Percentiles rank a stretch among this genome's conserved stretches.
Evolutionary conservation across 805 yeast genomes (phyloP).

Genomic region (Lipomyces chichibuensis): DNA sequence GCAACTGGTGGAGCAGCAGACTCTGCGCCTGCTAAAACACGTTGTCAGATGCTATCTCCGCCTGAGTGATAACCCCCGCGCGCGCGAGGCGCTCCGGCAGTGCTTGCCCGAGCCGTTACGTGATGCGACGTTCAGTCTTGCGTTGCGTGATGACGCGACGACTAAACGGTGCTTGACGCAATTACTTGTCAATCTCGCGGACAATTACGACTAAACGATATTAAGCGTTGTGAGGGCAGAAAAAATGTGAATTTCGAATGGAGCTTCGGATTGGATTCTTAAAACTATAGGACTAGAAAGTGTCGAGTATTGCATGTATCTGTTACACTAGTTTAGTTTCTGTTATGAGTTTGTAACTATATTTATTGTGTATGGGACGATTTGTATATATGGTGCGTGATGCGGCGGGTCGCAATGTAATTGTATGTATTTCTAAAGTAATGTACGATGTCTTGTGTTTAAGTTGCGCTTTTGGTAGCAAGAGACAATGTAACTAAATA

Average conservation of each 20-base stretch:
- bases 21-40: conserved; percentile 86
- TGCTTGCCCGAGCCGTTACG: conserved; percentile 85
- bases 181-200: conserved; percentile 67
- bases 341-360: background rate
- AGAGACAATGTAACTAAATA: no score
- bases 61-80: conserved; percentile 85
- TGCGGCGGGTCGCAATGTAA: background rate
- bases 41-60: conserved; percentile 93
- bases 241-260: background rate
- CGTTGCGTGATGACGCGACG: conserved; percentile 81
- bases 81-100: conserved; percentile 80
- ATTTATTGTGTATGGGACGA: background rate
- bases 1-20: conserved; percentile 72
- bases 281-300: background rate
- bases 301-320: background rate
- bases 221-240: background rate
- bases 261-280: background rate
- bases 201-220: conserved; percentile 36
- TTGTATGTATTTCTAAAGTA: background rate
- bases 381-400: background rate
- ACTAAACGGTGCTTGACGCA: conserved; percentile 87
- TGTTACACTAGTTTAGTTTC: background rate
- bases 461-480: background rate
- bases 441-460: background rate
- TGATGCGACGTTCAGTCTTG: conserved; percentile 80